A percentile compares a stretch with the other conserved stretches of the same genome.
These are phyloP conservation scores for Ajuga chamaepitys DNA, from an alignment of 257 asterid species.

Conservation along the genomic window DNA sequence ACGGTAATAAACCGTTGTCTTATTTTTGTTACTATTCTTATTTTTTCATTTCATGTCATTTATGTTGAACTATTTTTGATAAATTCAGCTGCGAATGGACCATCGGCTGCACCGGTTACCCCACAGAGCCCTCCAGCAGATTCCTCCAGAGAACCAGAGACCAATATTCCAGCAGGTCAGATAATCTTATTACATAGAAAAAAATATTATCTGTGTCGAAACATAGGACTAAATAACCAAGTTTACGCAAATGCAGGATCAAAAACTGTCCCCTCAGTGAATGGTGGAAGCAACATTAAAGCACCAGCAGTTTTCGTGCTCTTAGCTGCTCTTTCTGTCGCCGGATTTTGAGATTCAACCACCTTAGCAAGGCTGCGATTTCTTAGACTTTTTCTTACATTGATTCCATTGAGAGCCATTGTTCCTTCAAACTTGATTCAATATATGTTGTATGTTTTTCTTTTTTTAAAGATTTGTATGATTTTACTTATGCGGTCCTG, in stretches of 20 bases:
- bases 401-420: neutral
- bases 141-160: conserved; percentile 17
- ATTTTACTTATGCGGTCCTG: neutral
- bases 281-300: conserved; percentile 23
- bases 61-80: neutral
- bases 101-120: conserved; percentile 26
- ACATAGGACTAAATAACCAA: neutral
- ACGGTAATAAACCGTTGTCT: too few relatives aligned
- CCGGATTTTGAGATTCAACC: conserved; percentile 16
- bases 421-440: neutral
- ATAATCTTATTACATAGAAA: neutral
- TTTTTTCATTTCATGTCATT: neutral
- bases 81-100: conserved; percentile 26
- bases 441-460: neutral
- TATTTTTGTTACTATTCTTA: neutral
- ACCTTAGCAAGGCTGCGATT: neutral
- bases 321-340: conserved; percentile 11
- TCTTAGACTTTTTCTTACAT: neutral
- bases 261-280: conserved; percentile 29
- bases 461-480: neutral
- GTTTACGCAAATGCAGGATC: conserved; percentile 24
- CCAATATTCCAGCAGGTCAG: conserved; percentile 31
- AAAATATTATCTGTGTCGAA: neutral
- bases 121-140: conserved; percentile 25
- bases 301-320: conserved; percentile 20